Evolutionary conservation across 257 asterid species (phyloP), one percentile per base, ranked within the genome.

Genomic region (Anisodus tanguticus): DNA sequence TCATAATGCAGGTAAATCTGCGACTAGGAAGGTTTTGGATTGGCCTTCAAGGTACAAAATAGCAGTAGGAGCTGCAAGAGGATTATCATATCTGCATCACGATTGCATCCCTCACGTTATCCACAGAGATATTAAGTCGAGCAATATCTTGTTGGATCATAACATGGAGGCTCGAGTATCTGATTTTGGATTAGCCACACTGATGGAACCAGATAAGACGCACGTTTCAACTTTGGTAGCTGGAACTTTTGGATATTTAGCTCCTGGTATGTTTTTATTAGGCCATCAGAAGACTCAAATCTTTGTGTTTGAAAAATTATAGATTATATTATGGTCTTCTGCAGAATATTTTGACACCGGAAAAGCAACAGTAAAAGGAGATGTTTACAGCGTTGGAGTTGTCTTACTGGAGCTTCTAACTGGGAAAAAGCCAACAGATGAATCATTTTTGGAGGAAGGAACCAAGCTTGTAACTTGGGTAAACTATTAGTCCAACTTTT

Each of bases 401-500:
- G 98, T 95, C 55, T 86, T 95, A 74, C 94, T 95, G 12, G 99
- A 95, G 87, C 95, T 95, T 87, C 89, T 95, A 83, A 95, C 98
- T 0, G 98, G 99, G 86, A 92, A 85, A 81, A 94, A 88, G 64
- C 98, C 98, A 51, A 87, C 92, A 1, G 98, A 95, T 84, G 97
- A 91, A 89, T 78, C 94, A 78, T 95, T 94, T 80, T 45, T 94
- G 7, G 99, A 95, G 91, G 99, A 92, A 86, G 99, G 99, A 72
- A 93, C 98, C 54, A 95, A 80, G 90, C 97, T 95, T 83, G 99
- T 94, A 59, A 93, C 95, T 67, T 95, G 99, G 98, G 99, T 95
- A 93, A 86, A 57, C 49, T 16, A 71, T 84, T 76, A 53, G 66
- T 82, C 57, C 9, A 9, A 35, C 15, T 22, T 68, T 83, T 15